Evolutionary conservation across 140 eudicot genomes (phyloP), one percentile per base, ranked within the genome.

Genomic region (Artemisia princeps): DNA sequence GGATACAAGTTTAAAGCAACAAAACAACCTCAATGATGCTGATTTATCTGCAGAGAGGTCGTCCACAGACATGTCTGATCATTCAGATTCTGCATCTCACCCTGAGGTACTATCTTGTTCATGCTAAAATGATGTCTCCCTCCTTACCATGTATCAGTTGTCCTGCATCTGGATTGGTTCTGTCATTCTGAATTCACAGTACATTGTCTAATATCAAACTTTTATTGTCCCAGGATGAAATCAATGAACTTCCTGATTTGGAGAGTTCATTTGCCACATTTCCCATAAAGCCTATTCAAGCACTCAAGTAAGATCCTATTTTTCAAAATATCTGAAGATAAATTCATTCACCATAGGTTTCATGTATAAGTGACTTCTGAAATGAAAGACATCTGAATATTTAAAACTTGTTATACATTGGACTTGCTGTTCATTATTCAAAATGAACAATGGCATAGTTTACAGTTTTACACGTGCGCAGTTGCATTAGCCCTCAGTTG

Each of bases 211-310:
- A 61, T 54, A 30, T 66, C 11, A 33, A 56, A 68, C 55, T 37
- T 68, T 49, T 73, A 40, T 72, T 16, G 17, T 72, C 44, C 20
- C 82, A 91, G 95, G 96, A 78, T 81, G 89, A 80, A 68, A 76
- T 81, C 62, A 71, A 80, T 69, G 92, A 81, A 52, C 70, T 79
- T 64, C 84, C 81, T 66, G 82, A 80, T 73, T 51, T 91, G 84
- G 97, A 87, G 79, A 76, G 63, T 74, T 83, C 97, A 19, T 83
- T 91, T 68, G 91, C 84, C 65, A 77, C 85, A 26, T 91, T 91
- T 83, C 96, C 97, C 46, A 78, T 87, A 2, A 89, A 91, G 76
- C 95, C 97, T 69, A 83, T 91, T 54, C 94, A 85, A 77, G 97
- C 97, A 62, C 95, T 91, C 77, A 91, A 87, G 97, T 91, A 88